A percentile compares a stretch with the other conserved stretches of the same genome.
phyloP scores from a whole-genome alignment of 2,329 filamentous ascomycete genomes.

The Fusarium sp. region DNA sequence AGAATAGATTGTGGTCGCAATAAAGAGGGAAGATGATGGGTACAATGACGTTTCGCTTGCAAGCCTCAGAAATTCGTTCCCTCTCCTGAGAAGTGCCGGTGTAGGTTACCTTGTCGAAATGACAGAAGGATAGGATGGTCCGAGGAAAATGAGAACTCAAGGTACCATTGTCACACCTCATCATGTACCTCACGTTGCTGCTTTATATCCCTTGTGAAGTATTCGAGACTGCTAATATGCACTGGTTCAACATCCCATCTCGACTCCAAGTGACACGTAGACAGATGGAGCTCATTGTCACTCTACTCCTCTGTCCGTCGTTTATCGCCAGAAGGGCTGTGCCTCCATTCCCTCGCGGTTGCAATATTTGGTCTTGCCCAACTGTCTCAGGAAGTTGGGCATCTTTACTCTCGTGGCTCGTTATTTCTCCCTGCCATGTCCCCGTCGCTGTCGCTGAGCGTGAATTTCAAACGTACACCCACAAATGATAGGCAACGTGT shows the following conservation, averaged over 20 bases:
- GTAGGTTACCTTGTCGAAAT: slow-evolving; percentile 32
- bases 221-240: slow-evolving; percentile 41
- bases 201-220: slow-evolving; percentile 48
- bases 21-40: slow-evolving; percentile 4
- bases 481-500: slow-evolving; percentile 48
- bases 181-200: slow-evolving; percentile 35
- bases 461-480: slow-evolving; percentile 33
- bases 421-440: slow-evolving; percentile 35
- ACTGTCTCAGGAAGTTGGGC: slow-evolving; percentile 43
- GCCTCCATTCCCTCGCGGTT: slow-evolving; percentile 35
- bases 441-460: slow-evolving; percentile 24
- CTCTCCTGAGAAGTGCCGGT: slow-evolving; percentile 31
- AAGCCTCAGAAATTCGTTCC: slow-evolving; percentile 13
- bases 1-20: slow-evolving; percentile 17
- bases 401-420: slow-evolving; percentile 41
- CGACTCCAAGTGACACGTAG: slow-evolving; percentile 47
- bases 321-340: slow-evolving; percentile 32
- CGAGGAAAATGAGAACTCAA: slow-evolving; percentile 32
- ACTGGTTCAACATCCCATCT: slow-evolving; percentile 35
- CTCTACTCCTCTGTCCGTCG: slow-evolving; percentile 22
- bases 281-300: slow-evolving; percentile 42
- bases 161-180: slow-evolving; percentile 37
- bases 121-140: slow-evolving; percentile 26
- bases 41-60: slow-evolving; percentile 36
- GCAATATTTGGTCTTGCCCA: slow-evolving; percentile 40